Evolutionary conservation across 2,329 filamentous ascomycete species (phyloP).

Genomic region (Fusarium scirpi): DNA sequence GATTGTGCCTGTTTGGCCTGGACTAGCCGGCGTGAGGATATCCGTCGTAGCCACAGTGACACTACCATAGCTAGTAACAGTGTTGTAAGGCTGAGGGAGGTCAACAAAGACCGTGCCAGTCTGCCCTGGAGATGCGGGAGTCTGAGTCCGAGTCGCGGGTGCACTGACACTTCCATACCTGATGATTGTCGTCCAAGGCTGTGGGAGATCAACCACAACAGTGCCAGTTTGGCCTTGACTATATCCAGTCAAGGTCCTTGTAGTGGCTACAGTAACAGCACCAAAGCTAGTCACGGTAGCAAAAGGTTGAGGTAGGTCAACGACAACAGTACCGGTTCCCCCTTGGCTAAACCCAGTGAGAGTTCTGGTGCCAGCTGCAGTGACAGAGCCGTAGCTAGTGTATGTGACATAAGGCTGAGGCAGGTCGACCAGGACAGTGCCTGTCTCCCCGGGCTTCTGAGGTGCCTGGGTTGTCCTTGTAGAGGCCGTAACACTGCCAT

Average conservation of each 20-base stretch:
- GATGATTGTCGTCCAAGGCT: background rate
- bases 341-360: background rate
- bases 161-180: background rate
- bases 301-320: background rate
- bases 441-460: background rate
- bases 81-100: slow-evolving; percentile 1
- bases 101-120: slow-evolving; percentile 7
- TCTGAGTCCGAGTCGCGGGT: background rate
- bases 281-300: background rate
- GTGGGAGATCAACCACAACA: slow-evolving; percentile 6
- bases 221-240: background rate
- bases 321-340: background rate
- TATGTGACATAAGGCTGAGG: slow-evolving; percentile 5
- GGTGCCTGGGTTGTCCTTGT: background rate
- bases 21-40: background rate
- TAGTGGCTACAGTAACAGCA: background rate
- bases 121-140: background rate
- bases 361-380: background rate
- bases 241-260: background rate
- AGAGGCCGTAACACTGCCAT: background rate
- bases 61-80: background rate
- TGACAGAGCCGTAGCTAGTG: background rate
- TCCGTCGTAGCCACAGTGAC: background rate
- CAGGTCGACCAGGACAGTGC: slow-evolving; percentile 1
- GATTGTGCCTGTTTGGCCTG: slow-evolving; percentile 10